phyloP scores from a whole-genome alignment of 257 asterid species.

The Fraxinus quadrangulata region DNA sequence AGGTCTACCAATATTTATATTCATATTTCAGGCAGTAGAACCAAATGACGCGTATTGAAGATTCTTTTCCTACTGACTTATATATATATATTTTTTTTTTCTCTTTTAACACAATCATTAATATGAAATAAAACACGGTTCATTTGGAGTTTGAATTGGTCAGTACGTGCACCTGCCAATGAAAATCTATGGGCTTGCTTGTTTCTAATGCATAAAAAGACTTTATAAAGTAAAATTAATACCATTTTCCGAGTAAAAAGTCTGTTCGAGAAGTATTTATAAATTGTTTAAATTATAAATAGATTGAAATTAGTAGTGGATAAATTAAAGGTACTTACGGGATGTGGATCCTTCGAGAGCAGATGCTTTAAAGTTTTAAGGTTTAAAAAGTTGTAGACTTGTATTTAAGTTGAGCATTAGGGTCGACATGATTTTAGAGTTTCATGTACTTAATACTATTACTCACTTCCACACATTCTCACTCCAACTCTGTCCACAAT shows the following conservation, averaged over 20 bases:
- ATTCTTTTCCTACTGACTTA: slow-evolving; percentile 25
- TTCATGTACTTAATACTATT: no score
- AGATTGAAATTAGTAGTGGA: no score
- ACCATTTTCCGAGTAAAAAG: no score
- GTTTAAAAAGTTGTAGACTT: no score
- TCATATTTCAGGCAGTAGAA: no score
- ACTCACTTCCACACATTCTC: no score
- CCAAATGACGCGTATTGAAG: slow-evolving; percentile 31
- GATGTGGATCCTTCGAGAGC: no score
- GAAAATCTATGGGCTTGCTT: slow-evolving; percentile 17
- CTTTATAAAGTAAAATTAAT: not conserved
- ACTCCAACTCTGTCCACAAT: not conserved
- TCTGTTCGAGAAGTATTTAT: no score
- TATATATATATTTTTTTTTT: no score
- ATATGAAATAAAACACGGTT: not conserved
- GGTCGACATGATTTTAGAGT: not conserved
- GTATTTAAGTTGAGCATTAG: not conserved
- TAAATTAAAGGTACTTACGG: no score
- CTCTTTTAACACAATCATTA: slow-evolving; percentile 12
- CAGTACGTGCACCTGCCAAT: slow-evolving; percentile 4
- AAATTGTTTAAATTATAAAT: no score
- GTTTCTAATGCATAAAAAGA: not conserved
- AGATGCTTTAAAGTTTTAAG: not conserved
- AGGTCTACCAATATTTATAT: no score
- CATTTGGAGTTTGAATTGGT: slow-evolving; percentile 44